These are phyloP conservation scores for Nakaseomyces bracarensis DNA, from an alignment of 1,139 yeast genomes.

Conservation along the genomic window DNA sequence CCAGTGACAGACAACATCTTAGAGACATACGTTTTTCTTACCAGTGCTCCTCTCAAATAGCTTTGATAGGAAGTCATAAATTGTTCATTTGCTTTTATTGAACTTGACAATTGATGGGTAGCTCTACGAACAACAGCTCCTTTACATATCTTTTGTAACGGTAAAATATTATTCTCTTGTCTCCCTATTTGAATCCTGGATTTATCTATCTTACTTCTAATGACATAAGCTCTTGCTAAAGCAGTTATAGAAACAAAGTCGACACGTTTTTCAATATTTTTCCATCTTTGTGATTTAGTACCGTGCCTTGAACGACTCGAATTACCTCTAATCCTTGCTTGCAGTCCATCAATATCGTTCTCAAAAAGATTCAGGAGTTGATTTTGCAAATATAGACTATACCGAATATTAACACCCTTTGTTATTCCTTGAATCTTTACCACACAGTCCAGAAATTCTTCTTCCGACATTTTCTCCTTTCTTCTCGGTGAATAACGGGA, in stretches of 20 bases:
- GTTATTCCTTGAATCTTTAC: constrained; percentile 50
- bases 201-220: not conserved
- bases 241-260: constrained; percentile 2
- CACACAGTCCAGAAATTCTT: constrained; percentile 33
- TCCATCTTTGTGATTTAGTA: constrained; percentile 2
- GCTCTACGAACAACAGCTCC: not conserved
- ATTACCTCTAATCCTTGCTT: constrained; percentile 32
- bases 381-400: constrained; percentile 49
- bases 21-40: constrained; percentile 17
- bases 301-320: constrained; percentile 15
- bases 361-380: constrained; percentile 30
- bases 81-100: not conserved
- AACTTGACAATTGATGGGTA: not conserved
- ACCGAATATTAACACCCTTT: constrained; percentile 59
- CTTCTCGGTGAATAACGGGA: constrained; percentile 32
- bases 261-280: not conserved
- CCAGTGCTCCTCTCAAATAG: constrained; percentile 29
- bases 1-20: not conserved
- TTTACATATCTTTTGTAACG: not conserved
- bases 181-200: not conserved
- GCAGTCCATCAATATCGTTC: constrained; percentile 30
- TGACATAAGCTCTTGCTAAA: not conserved
- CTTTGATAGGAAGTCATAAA: constrained; percentile 32
- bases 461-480: constrained; percentile 29
- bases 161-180: not conserved